A percentile compares a stretch with the other conserved stretches of the same genome.
phyloP scores from a whole-genome alignment of 2,329 filamentous ascomycete species.

The Colletotrichum orbiculare region DNA sequence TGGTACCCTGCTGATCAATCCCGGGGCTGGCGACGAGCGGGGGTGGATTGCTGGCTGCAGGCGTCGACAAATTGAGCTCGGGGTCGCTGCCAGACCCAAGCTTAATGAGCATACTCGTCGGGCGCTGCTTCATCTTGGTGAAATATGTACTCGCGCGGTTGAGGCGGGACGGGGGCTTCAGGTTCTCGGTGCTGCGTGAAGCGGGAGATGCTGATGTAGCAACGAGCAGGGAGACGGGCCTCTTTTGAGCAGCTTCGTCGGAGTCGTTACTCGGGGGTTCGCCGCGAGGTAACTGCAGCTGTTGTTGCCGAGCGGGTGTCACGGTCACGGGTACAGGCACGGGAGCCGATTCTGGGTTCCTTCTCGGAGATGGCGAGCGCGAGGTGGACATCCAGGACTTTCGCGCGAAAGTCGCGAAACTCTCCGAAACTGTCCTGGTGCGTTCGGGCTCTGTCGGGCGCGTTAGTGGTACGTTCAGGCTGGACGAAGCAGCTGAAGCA shows the following conservation, averaged over 20 bases:
- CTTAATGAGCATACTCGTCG: slow-evolving; percentile 55
- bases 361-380: slow-evolving; percentile 59
- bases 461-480: slow-evolving; percentile 26
- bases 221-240: slow-evolving; percentile 43
- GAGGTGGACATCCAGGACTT: slow-evolving; percentile 64
- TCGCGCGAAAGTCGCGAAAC: slow-evolving; percentile 62
- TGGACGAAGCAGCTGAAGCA: slow-evolving; percentile 25
- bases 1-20: slow-evolving; percentile 15
- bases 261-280: slow-evolving; percentile 28
- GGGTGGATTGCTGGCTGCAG: slow-evolving; percentile 55
- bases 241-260: slow-evolving; percentile 46
- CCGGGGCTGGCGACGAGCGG: slow-evolving; percentile 47
- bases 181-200: slow-evolving; percentile 49
- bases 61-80: slow-evolving; percentile 53
- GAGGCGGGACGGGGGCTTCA: slow-evolving; percentile 51
- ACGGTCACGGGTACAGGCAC: no score
- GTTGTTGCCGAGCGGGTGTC: slow-evolving; percentile 32
- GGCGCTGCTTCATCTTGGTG: slow-evolving; percentile 62
- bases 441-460: slow-evolving; percentile 46
- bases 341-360: slow-evolving; percentile 40
- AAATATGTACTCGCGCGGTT: slow-evolving; percentile 61
- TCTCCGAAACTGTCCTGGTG: slow-evolving; percentile 54
- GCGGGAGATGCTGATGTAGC: slow-evolving; percentile 41
- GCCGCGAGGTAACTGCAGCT: slow-evolving; percentile 37
- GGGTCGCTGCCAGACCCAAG: slow-evolving; percentile 50